Evolutionary conservation across 148 eudicot species (phyloP).

Genomic region (Rhododendron kiyosumense): DNA sequence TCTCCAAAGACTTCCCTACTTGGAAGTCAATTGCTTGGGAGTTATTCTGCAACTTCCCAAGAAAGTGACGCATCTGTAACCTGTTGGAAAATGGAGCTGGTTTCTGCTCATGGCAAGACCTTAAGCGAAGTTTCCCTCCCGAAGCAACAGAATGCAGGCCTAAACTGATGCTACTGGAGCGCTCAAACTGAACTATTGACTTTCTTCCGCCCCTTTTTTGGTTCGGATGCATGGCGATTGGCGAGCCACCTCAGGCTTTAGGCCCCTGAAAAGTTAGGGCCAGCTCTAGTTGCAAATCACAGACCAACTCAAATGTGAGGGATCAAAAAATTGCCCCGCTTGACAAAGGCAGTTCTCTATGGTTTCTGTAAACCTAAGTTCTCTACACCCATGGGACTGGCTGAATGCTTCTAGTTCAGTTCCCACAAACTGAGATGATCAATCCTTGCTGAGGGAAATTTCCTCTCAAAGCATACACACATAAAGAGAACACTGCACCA

Average conservation of each 20-base stretch:
- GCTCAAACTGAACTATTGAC: background rate
- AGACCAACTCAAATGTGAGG: background rate
- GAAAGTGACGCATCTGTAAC: background rate
- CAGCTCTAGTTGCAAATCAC: background rate
- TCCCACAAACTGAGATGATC: background rate
- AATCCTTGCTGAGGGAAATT: background rate
- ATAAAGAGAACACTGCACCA: background rate
- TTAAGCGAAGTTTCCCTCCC: background rate
- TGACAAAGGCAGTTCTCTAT: background rate
- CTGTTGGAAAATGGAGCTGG: background rate
- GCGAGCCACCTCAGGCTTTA: background rate
- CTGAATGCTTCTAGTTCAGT: background rate
- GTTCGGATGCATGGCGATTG: background rate
- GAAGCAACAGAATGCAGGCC: background rate
- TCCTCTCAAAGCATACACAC: background rate
- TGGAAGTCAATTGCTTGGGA: background rate
- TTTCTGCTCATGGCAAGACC: background rate
- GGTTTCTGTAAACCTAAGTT: background rate
- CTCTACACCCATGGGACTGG: background rate
- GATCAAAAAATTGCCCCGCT: background rate
- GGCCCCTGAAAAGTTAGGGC: background rate
- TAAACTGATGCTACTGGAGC: background rate
- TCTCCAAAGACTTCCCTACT: background rate
- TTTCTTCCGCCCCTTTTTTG: background rate
- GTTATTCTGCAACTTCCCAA: background rate